Conservation (phyloP, 2,329 filamentous ascomycete species). For the Phaeosphaeriaceae sp. region DNA sequence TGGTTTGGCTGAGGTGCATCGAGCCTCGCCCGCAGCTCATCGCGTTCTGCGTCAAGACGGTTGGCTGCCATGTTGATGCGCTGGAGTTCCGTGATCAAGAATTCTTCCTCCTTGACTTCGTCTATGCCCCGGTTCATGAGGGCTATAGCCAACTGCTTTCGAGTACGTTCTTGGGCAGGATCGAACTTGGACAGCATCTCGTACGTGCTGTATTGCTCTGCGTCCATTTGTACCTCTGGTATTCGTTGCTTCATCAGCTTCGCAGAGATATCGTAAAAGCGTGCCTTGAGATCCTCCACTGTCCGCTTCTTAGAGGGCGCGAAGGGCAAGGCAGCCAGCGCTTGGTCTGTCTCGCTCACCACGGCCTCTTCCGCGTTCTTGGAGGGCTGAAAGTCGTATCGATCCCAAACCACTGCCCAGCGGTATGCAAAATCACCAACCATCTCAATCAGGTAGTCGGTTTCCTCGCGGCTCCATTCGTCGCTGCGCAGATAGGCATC, state of each 20-base stretch:
- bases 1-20: slow-evolving; percentile 75
- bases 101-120: slow-evolving; percentile 91
- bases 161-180: slow-evolving; percentile 74
- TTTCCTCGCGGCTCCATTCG: slow-evolving; percentile 92
- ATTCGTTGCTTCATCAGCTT: slow-evolving; percentile 51
- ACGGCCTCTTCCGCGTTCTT: slow-evolving; percentile 31
- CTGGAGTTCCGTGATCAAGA: slow-evolving; percentile 86
- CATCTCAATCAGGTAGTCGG: slow-evolving; percentile 83
- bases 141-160: slow-evolving; percentile 85
- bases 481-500: slow-evolving; percentile 72
- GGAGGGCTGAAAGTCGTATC: slow-evolving; percentile 75
- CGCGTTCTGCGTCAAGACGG: slow-evolving; percentile 84
- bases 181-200: slow-evolving; percentile 89
- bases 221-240: slow-evolving; percentile 70
- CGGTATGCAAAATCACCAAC: slow-evolving; percentile 82
- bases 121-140: slow-evolving; percentile 81
- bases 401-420: slow-evolving; percentile 91
- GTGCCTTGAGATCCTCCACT: slow-evolving; percentile 88
- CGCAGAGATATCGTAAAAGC: slow-evolving; percentile 85
- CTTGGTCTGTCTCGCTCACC: slow-evolving; percentile 28
- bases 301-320: slow-evolving; percentile 64
- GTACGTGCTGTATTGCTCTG: slow-evolving; percentile 80
- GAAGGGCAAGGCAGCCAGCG: slow-evolving; percentile 43
- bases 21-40: slow-evolving; percentile 84
- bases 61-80: slow-evolving; percentile 88